Evolutionary conservation across 768 basidiomycete genomes (phyloP), one percentile per base, ranked within the genome.

Genomic region (Sporobolomyces phaffii): DNA sequence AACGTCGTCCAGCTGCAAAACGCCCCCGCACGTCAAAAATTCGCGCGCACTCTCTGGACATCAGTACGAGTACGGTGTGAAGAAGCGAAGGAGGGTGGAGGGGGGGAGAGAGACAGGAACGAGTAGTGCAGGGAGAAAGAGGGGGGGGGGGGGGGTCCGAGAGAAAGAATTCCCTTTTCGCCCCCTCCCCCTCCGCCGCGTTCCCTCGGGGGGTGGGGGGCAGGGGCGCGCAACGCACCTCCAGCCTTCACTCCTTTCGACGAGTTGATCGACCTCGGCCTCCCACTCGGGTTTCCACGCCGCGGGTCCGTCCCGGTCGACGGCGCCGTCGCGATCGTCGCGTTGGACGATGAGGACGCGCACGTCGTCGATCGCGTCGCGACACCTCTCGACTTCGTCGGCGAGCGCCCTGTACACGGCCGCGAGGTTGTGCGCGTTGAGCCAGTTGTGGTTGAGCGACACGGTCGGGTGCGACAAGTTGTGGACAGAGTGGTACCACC

Each of bases 381-480:
- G 38, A 11, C 57, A 64, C 4, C 57, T 26, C 4, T 18, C 41
- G 10, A 65, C 70, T 49, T 68, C 67, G 11, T 34, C 36, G n/a
- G 41, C 53, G n/a, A 74, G 63, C 14, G 62, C 31, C 2, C 10
- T 2, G 52, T 67, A 74, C 20, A 74, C 43, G 8, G 51, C 3
- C 0, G 44, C 33, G 9, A 74, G 60, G 49, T 67, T 70, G 48
- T 64, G 60, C 14, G 60, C 15, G 63, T 72, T 74, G 29, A 36
- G 41, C 73, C 73, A 74, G 53, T 74, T 74, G 63, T 69, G 70
- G 53, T 74, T 74, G 24, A 74, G 68, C 28, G 62, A 64, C 40
- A 74, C 17, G 14, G 71, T 71, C 45, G 62, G 71, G 38, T 70
- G 67, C 2, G 70, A 33, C 8, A 68, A 50, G 40, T 72, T 68